Evolutionary conservation across 495 filamentous ascomycete species (phyloP), one percentile per base, ranked within the genome.

Genomic region (Parathielavia appendiculata): DNA sequence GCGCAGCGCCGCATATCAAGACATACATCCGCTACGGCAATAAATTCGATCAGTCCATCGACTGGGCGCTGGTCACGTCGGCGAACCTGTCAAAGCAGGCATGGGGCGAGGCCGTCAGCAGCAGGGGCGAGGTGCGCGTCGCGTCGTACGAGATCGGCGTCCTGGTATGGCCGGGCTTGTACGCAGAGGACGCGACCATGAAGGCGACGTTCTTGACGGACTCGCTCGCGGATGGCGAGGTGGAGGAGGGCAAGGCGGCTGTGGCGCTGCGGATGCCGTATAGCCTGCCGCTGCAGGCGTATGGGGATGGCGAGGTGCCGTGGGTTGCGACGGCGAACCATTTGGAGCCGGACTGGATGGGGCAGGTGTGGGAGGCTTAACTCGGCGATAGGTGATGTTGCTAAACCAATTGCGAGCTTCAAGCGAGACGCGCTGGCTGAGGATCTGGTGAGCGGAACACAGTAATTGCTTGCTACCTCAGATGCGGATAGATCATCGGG

Each of bases 1-100:
- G 82, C n/a, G 91, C 91, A 5, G 91, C 91, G 4, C 91, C 91
- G 0, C 91, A 96, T 66, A 88, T 95, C 62, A 96, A 96, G 69
- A 95, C 91, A 0, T 96, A 93, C 58, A 83, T 92, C 47, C 83
- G 89, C 5, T 95, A 86, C 65, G 66, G 76, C 11, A 73, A 83
- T 53, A 64, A 58, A 1, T 74, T 77, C 59, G 70, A 71, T 1
- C 47, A 36, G 13, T 30, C 54, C 20, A 89, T 95, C 39, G 89
- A 92, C 63, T 96, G 91, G 91, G 90, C 89, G 19, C 79, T 96
- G 63, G 66, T 93, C 8, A 91, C 89, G 1, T 90, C 88, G 10
- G 90, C 91, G 14, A 96, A 96, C 63, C 71, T 96, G 5, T 92
- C 88, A 0, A 95, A 84, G 55, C 91, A 96, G 67, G 91, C 91